Evolutionary conservation across 345 rosid genomes (phyloP).

Genomic region (Pugionium dolabratum): DNA sequence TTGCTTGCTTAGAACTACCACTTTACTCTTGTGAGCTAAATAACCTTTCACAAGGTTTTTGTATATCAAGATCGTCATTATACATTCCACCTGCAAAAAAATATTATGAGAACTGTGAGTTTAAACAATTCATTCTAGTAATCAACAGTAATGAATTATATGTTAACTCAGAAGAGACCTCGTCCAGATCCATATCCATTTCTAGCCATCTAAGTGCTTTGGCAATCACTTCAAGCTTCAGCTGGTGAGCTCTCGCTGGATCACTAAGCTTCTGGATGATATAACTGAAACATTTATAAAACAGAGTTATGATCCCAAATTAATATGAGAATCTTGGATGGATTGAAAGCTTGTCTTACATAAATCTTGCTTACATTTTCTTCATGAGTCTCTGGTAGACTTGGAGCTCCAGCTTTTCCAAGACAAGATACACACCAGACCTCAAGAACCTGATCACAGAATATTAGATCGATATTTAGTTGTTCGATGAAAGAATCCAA

Average conservation of each 20-base stretch:
- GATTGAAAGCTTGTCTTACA: not conserved
- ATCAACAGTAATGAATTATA: not conserved
- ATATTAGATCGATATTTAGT: not conserved
- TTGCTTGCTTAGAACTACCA: slow-evolving; percentile 94
- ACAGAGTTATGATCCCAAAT: not conserved
- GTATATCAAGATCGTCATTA: slow-evolving; percentile 80
- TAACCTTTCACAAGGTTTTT: slow-evolving; percentile 88
- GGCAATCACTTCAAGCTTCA: slow-evolving; percentile 87
- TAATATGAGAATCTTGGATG: not conserved
- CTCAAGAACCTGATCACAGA: slow-evolving; percentile 63
- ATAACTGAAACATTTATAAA: slow-evolving; percentile 52
- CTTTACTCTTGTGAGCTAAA: slow-evolving; percentile 94
- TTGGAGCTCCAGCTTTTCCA: slow-evolving; percentile 98
- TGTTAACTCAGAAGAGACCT: slow-evolving; percentile 48
- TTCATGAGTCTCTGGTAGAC: slow-evolving; percentile 89
- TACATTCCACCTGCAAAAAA: slow-evolving; percentile 78
- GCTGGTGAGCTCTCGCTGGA: slow-evolving; percentile 90
- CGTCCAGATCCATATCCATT: slow-evolving; percentile 93
- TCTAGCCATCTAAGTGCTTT: slow-evolving; percentile 90
- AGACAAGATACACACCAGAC: slow-evolving; percentile 92
- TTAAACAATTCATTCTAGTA: not conserved
- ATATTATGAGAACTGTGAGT: slow-evolving; percentile 19
- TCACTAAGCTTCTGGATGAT: slow-evolving; percentile 78
- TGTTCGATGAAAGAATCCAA: slow-evolving; percentile 12
- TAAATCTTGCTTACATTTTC: slow-evolving; percentile 66